These are phyloP conservation scores for Rhodosporidiobolus odoratus DNA, from an alignment of 768 basidiomycete genomes.

Conservation along the genomic window DNA sequence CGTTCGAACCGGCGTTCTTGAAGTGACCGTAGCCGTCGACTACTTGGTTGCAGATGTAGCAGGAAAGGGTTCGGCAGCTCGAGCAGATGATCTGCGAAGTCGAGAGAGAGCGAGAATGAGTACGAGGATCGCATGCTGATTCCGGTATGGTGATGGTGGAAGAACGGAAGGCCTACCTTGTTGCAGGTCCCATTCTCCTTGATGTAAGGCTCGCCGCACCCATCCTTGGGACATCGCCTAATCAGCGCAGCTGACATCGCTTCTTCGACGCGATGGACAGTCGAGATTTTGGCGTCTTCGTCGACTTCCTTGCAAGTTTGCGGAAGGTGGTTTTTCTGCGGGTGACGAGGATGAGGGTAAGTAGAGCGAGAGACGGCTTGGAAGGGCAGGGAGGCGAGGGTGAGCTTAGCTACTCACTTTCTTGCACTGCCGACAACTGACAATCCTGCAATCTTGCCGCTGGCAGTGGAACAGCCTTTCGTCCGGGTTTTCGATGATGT, in stretches of 20 bases:
- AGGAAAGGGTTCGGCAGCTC: constrained; percentile 44
- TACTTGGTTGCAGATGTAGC: constrained; percentile 45
- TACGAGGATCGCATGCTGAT: neutral
- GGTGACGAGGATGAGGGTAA: neutral
- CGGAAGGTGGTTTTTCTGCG: constrained; percentile 46
- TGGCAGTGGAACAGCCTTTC: constrained; percentile 39
- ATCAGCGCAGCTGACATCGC: constrained; percentile 49
- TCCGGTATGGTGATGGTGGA: neutral
- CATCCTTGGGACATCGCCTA: constrained; percentile 44
- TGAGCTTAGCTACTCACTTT: constrained; percentile 18
- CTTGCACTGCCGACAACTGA: constrained; percentile 38
- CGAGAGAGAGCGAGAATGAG: constrained; percentile 15
- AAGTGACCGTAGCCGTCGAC: constrained; percentile 34
- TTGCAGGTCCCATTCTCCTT: constrained; percentile 39
- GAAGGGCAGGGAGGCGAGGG: too few relatives aligned
- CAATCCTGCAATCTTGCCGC: constrained; percentile 32
- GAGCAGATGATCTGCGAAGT: constrained; percentile 44
- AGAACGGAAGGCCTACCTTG: neutral
- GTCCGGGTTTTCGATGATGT: constrained; percentile 36
- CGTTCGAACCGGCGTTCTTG: constrained; percentile 24
- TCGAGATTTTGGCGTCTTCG: constrained; percentile 45
- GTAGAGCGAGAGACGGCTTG: too few relatives aligned
- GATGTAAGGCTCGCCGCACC: constrained; percentile 45
- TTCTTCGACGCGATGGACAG: constrained; percentile 46
- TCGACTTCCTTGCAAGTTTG: constrained; percentile 47